These are phyloP conservation scores for Gaeumannomyces sp. DNA, from an alignment of 2,329 filamentous ascomycete genomes.

Conservation along the genomic window DNA sequence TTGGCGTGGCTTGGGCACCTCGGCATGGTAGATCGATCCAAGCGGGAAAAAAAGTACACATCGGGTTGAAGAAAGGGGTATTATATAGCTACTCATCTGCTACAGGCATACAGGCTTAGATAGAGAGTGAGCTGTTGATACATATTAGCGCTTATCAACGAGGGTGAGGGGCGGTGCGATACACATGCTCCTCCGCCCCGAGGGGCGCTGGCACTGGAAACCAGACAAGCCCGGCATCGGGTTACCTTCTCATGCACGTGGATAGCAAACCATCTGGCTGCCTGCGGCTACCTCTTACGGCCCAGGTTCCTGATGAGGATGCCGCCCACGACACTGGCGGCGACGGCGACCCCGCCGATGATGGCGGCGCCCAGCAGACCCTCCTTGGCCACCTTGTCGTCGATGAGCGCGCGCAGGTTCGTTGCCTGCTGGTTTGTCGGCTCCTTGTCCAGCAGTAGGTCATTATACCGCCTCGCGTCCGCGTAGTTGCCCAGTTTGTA, in stretches of 20 bases:
- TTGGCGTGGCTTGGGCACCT: not conserved
- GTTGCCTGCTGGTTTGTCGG: slow-evolving; percentile 84
- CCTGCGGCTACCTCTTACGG: slow-evolving; percentile 43
- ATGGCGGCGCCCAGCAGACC: slow-evolving; percentile 92
- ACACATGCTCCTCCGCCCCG: not conserved
- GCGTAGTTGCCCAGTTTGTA: slow-evolving; percentile 98
- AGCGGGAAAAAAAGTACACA: not conserved
- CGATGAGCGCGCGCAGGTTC: slow-evolving; percentile 80
- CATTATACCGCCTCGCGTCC: slow-evolving; percentile 91
- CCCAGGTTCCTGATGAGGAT: slow-evolving; percentile 73
- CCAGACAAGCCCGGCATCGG: not conserved
- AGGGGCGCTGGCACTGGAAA: not conserved
- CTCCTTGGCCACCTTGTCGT: slow-evolving; percentile 94
- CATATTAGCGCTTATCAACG: not conserved
- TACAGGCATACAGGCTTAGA: not conserved
- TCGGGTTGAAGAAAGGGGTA: not conserved
- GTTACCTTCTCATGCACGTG: not conserved
- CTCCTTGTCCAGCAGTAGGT: slow-evolving; percentile 84
- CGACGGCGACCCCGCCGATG: slow-evolving; percentile 85
- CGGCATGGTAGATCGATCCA: not conserved
- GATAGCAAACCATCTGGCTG: slow-evolving; percentile 17
- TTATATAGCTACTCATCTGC: not conserved
- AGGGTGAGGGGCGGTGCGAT: not conserved
- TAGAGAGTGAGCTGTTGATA: not conserved
- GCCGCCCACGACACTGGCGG: slow-evolving; percentile 86